phyloP scores from a whole-genome alignment of 1,139 yeast species.

The Suhomyces ambrosiae region DNA sequence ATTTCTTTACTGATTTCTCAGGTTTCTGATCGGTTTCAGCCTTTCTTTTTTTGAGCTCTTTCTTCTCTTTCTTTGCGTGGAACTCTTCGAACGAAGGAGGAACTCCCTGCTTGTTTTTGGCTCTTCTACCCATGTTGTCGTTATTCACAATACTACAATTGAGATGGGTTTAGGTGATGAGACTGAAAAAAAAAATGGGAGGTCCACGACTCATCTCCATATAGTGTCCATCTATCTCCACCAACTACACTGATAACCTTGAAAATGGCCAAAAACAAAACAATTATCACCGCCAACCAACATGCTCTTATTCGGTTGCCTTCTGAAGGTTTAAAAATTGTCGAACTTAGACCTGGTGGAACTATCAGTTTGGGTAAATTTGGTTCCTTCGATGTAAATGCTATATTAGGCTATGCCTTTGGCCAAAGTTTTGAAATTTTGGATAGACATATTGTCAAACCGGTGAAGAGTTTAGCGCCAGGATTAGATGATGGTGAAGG shows the following conservation, averaged over 20 bases:
- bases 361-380: constrained; percentile 82
- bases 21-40: constrained; percentile 17
- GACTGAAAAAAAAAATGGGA: constrained; percentile 11
- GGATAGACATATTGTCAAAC: constrained; percentile 55
- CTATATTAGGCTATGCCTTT: constrained; percentile 75
- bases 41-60: constrained; percentile 27
- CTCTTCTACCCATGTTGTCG: constrained; percentile 80
- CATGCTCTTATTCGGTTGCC: constrained; percentile 76
- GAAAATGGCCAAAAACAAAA: constrained; percentile 19
- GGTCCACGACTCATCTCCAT: constrained; percentile 13
- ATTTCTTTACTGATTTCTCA: constrained; percentile 26
- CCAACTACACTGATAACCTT: neutral
- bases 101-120: constrained; percentile 84
- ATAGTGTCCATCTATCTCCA: neutral
- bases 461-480: constrained; percentile 42
- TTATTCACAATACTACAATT: neutral
- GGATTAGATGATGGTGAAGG: constrained; percentile 13
- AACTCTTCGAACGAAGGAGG: constrained; percentile 89
- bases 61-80: constrained; percentile 57
- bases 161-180: constrained; percentile 7
- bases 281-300: constrained; percentile 46
- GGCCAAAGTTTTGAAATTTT: constrained; percentile 89
- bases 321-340: constrained; percentile 73
- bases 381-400: constrained; percentile 78
- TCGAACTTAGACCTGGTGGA: constrained; percentile 61